A percentile compares a stretch with the other conserved stretches of the same genome.
Conservation (phyloP, 768 basidiomycete species). For the Auricularia auricula-judae region DNA sequence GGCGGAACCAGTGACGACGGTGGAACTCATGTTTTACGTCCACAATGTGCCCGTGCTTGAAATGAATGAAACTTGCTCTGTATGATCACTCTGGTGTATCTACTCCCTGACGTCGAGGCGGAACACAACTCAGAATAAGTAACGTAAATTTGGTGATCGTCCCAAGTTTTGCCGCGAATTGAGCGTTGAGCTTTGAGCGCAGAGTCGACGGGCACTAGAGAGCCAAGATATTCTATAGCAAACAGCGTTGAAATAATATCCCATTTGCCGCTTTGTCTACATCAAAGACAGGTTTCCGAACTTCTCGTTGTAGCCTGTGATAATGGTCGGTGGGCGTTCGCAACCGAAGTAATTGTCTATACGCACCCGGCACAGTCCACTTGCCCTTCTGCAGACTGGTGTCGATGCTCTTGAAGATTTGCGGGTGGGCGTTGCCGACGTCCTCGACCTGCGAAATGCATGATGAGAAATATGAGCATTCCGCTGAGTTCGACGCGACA, state of each 20-base stretch:
- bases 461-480: background rate
- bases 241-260: background rate
- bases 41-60: no score
- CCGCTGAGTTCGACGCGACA: slow-evolving; percentile 18
- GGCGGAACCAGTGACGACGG: background rate
- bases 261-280: slow-evolving; percentile 30
- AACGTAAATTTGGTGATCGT: no score
- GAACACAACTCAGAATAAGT: no score
- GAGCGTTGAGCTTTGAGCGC: no score
- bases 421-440: slow-evolving; percentile 85
- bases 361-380: slow-evolving; percentile 88
- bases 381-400: slow-evolving; percentile 96
- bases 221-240: no score
- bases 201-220: no score
- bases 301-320: slow-evolving; percentile 83
- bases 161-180: no score
- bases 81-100: no score
- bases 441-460: slow-evolving; percentile 56
- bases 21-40: background rate
- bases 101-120: no score
- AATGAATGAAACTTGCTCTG: no score
- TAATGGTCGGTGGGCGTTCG: slow-evolving; percentile 3
- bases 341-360: background rate
- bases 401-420: slow-evolving; percentile 82
- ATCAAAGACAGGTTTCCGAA: slow-evolving; percentile 90